Evolutionary conservation across 2,329 filamentous ascomycete genomes (phyloP).

Genomic region (Colletotrichum sp.): DNA sequence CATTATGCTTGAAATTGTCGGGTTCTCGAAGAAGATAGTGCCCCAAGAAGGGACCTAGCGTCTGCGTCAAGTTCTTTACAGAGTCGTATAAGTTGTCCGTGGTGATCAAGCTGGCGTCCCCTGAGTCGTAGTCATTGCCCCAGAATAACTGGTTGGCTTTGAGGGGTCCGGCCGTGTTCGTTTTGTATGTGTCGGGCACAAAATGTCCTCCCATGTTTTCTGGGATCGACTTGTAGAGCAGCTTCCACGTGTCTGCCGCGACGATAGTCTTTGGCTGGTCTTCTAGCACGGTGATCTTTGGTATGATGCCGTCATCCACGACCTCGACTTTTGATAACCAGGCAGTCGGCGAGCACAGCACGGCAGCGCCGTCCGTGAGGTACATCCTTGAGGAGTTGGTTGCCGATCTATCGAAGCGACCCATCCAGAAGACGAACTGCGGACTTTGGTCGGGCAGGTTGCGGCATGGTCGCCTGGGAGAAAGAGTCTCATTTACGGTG

Average conservation of each 20-base stretch:
- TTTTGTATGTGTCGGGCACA: background rate
- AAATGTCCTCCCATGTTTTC: background rate
- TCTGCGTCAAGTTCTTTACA: background rate
- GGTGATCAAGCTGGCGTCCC: background rate
- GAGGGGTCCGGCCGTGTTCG: background rate
- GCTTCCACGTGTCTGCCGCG: background rate
- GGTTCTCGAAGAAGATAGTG: background rate
- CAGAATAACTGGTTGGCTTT: background rate
- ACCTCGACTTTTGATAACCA: conserved; percentile 5
- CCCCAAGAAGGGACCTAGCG: background rate
- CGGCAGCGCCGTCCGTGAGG: background rate
- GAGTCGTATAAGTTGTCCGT: background rate
- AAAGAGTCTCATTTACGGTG: background rate
- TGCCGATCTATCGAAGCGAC: background rate
- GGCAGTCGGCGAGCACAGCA: background rate
- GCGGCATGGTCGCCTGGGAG: background rate
- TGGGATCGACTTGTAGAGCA: background rate
- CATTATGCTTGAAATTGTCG: background rate
- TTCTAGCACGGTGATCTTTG: background rate
- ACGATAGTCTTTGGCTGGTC: background rate
- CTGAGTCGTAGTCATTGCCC: background rate
- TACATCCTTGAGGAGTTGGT: background rate
- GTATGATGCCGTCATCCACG: background rate
- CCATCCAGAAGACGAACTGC: background rate
- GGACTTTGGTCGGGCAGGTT: background rate